Evolutionary conservation across 768 basidiomycete species (phyloP), one percentile per base, ranked within the genome.

Genomic region (Udeniomyces megalosporus): DNA sequence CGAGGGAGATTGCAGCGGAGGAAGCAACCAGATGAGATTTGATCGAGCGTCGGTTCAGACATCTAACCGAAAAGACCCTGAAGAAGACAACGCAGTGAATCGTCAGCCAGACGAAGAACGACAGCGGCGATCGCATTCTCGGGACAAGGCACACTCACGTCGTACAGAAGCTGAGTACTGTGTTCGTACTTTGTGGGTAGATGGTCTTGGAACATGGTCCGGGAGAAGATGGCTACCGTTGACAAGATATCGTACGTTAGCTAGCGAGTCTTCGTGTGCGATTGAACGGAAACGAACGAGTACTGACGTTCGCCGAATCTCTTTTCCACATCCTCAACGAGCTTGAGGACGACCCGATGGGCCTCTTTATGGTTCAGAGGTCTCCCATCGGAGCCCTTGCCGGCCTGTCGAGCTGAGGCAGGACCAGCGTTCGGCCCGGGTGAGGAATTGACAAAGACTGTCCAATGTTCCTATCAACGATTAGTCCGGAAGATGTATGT

Each of bases 381-480:
- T 42, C 10, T 42, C 38, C 17, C 17, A n/a, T n/a, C n/a, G n/a
- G n/a, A n/a, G n/a, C n/a, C n/a, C n/a, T n/a, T n/a, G n/a, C n/a
- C n/a, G n/a, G n/a, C n/a, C n/a, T n/a, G n/a, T n/a, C n/a, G n/a
- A n/a, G n/a, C n/a, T n/a, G n/a, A n/a, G n/a, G n/a, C n/a, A n/a
- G n/a, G n/a, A n/a, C n/a, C n/a, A 66, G 45, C 50, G 61, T 45
- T 17, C 38, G 61, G 38, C 14, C 67, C 68, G 60, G 56, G 31
- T 12, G 64, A 62, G 17, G 38, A 42, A 20, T 66, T 67, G 8
- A 69, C 66, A 48, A 66, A 69, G 34, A 70, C 66, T 38, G 67
- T 64, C 57, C 68, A 69, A 50, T 67, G 68, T 61, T 70, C 68
- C 67, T 69, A 53, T 20, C 24, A 29, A n/a, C n/a, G n/a, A n/a